Base-by-base conservation (phyloP, 2,329 filamentous ascomycete genomes). In the Chrysoporthe austroafricana region DNA sequence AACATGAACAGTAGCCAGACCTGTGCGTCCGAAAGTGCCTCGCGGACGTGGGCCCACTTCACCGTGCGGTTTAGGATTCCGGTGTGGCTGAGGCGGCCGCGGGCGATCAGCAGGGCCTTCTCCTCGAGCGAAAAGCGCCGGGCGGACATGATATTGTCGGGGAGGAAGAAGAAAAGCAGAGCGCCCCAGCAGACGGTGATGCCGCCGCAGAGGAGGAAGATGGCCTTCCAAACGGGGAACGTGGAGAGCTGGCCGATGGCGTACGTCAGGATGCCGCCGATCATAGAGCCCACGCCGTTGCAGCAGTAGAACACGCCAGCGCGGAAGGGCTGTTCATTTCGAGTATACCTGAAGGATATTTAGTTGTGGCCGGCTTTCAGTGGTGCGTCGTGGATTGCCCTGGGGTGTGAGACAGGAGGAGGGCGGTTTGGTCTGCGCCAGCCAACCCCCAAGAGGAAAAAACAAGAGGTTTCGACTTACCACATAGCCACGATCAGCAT, bases 401-500 rank as follows among this genome's bases (percentile, higher is more conserved):
- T 54, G 3, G 26, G 50, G 26, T 26, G 26, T 26, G 26, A 26
- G 26, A 26, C 26, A 26, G 26, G 26, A 26, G 26, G 26, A 26
- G 26, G 26, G 2, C 26, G 26, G 26, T 26, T 26, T 26, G 26
- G 9, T n/a, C n/a, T 21, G 50, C 4, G 21, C n/a, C n/a, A 54
- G 16, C 13, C 5, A 44, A 42, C 36, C 34, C 39, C 18, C 14
- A 18, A 16, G n/a, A 34, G 16, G 7, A 11, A n/a, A 21, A 0
- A 36, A 2, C 0, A 1, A 26, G 26, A 26, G 26, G 26, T 26
- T 26, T 26, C 2, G 2, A 59, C 63, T 62, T n/a, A 69, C 82
- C 82, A 85, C 77, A 83, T 83, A 3, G 78, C 76, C 1, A 84
- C 79, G 44, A 84, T 81, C 76, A 85, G 79, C 79, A 84, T 84